Base-by-base conservation (phyloP, 495 filamentous ascomycete species). In the Tuber brumale region DNA sequence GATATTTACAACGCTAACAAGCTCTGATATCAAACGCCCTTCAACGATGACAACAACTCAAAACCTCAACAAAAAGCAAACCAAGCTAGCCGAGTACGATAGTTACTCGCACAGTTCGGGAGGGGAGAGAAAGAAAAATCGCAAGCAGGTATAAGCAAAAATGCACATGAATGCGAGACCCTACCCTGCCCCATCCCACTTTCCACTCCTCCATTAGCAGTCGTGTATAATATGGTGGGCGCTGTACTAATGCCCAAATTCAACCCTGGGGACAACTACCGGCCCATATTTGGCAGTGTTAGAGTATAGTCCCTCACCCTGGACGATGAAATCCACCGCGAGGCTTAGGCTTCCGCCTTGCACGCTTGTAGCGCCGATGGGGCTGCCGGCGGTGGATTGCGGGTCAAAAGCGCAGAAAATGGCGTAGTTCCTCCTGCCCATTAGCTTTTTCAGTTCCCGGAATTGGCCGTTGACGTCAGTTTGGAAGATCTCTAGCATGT, bases 401-500 rank as follows among this genome's bases (percentile, higher is more conserved):
- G 95, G 94, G 81, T 98, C 95, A 84, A 93, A 99, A 3, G 92
- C 93, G 16, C 97, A 92, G 79, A 95, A 91, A 19, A 94, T 95
- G n/a, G 94, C 92, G 79, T 98, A 99, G 80, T 97, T 98, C 48
- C 95, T 85, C 41, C 96, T 85, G 5, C 90, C 93, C 95, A 98
- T 98, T 46, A 99, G 87, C 81, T 93, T 92, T 83, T 93, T 92
- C 78, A 92, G 86, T 85, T 99, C 95, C 39, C 96, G 87, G 1
- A 89, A 85, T 42, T 89, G 86, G 21, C 96, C 94, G 72, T 89
- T 92, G 27, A 95, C 92, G 80, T 99, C 95, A 12, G 88, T 91
- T 83, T 94, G 91, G 88, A 99, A 99, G 78, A 99, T 93, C 85
- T 99, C 95, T 90, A 98, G 94, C 95, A 99, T 99, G 83, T 99